Conservation (phyloP, 169 alveolate genomes). For the Amoebophrya sp. region DNA sequence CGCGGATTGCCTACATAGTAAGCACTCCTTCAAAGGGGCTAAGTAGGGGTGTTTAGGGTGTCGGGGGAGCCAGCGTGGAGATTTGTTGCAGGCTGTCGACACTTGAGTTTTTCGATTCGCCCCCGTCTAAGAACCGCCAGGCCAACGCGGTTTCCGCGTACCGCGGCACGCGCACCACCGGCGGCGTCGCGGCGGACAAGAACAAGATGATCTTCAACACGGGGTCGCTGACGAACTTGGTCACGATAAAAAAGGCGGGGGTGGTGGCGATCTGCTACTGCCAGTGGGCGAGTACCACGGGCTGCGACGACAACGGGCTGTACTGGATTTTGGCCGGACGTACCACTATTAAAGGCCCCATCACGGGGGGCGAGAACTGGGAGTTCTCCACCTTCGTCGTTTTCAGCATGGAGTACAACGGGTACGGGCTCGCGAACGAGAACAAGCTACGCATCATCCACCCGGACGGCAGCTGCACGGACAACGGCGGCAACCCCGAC, state of each 20-base stretch:
- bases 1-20: too few relatives aligned
- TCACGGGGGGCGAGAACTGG: constrained; percentile 10
- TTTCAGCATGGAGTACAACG: not conserved
- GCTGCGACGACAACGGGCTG: constrained; percentile 1
- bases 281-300: not conserved
- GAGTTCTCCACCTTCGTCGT: constrained; percentile 6
- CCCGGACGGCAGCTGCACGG: constrained; percentile 1
- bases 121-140: too few relatives aligned
- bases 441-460: not conserved
- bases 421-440: constrained; percentile 3
- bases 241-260: not conserved
- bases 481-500: constrained; percentile 15
- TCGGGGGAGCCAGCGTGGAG: too few relatives aligned
- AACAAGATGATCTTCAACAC: constrained; percentile 4
- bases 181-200: not conserved
- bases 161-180: not conserved
- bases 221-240: not conserved
- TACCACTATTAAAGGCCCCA: constrained; percentile 6
- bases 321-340: not conserved
- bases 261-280: constrained; percentile 18
- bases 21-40: too few relatives aligned
- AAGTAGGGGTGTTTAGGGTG: too few relatives aligned
- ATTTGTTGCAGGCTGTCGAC: too few relatives aligned
- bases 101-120: too few relatives aligned
- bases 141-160: not conserved